Base-by-base conservation (phyloP, 352 stramenopile genomes). In the Phytopythium litorale region DNA sequence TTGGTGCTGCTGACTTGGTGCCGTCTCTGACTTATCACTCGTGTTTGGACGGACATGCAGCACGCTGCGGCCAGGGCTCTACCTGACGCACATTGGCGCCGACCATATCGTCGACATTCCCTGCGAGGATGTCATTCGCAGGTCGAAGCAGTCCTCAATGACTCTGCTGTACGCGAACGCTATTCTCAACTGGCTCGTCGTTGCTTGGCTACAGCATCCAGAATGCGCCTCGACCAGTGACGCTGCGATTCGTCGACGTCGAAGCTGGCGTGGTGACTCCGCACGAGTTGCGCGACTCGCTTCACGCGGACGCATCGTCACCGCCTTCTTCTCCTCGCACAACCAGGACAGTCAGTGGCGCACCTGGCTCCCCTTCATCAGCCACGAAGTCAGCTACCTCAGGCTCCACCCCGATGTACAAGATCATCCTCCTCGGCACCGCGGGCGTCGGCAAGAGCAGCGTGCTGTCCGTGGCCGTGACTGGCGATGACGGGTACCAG, bases 31-130 rank as follows among this genome's bases (percentile, higher is more conserved):
- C 35, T 18, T 23, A 7, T 23, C 57, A 35, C 1, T 13, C 42
- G n/a, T 16, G 48, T 25, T 15, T 53, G 46, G 21, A 46, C 7
- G 11, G 15, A 49, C 8, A 32, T 32, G 19, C 52, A 92, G 79
- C 32, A 72, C 63, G 30, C 70, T 94, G 19, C 82, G 85, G 21
- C 65, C 85, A 2, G 85, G 85, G 0, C 65, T 94, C 45, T 91
- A 94, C 66, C 53, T 94, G 38, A 94, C 85, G 45, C 85, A 94
- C 56, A 91, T 92, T 63, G 84, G 88, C 56, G 83, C 91, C 46
- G 64, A 42, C n/a, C 84, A 92, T 32, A 42, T 94, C 30, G 56
- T 91, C 48, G 70, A 80, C 63, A 60, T 81, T 42, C 64, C 79
- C 5, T 94, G 84, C 56, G 79, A 92, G 43, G 72, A 79, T 3